Conservation (phyloP, 257 asterid genomes). For the Coffea canephora region DNA sequence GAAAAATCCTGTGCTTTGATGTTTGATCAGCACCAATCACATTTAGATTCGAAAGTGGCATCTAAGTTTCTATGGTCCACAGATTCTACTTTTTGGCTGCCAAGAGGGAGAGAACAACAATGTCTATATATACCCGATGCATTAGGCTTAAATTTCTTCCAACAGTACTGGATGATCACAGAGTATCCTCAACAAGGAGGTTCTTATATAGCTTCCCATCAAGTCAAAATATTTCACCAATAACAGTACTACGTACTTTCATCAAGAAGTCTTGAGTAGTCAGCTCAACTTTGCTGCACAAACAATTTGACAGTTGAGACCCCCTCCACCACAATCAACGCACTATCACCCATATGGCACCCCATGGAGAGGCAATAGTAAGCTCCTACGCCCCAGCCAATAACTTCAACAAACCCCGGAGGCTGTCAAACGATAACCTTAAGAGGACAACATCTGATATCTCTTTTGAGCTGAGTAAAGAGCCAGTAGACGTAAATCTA, state of each 20-base stretch:
- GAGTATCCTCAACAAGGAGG: background rate
- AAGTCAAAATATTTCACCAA: too few relatives aligned
- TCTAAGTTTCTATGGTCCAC: constrained; percentile 27
- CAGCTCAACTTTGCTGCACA: background rate
- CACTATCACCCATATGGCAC: constrained; percentile 9
- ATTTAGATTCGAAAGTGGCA: constrained; percentile 19
- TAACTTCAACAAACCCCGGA: constrained; percentile 43
- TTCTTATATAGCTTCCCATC: background rate
- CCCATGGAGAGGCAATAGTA: constrained; percentile 18
- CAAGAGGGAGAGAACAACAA: background rate
- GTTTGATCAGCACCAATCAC: constrained; percentile 11
- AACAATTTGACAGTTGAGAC: background rate
- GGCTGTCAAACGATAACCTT: constrained; percentile 51
- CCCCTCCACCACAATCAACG: background rate
- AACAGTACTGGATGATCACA: background rate
- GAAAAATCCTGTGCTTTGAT: constrained; percentile 15
- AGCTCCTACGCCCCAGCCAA: background rate
- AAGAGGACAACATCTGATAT: constrained; percentile 75
- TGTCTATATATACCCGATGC: constrained; percentile 14
- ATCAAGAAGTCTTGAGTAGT: background rate
- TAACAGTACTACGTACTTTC: background rate
- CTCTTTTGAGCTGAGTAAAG: constrained; percentile 52
- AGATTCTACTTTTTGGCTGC: constrained; percentile 3
- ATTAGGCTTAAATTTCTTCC: background rate
- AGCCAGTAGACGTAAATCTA: background rate